phyloP scores from a whole-genome alignment of 2,329 filamentous ascomycete species.

The Fusarium tanahbumbuense region DNA sequence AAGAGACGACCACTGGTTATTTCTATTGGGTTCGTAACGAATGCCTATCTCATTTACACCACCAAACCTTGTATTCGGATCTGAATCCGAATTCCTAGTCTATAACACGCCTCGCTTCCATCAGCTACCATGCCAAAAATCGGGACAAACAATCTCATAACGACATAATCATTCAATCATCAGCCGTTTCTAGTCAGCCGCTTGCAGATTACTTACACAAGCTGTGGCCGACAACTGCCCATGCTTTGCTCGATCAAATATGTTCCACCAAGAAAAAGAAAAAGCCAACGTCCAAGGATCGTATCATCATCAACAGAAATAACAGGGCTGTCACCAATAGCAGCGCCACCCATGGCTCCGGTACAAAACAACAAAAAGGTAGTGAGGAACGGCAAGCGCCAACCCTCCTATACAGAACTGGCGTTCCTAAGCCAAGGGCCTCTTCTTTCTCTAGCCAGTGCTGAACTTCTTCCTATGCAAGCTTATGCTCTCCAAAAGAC shows the following conservation, averaged over 20 bases:
- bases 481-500: conserved; percentile 42
- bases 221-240: conserved; percentile 38
- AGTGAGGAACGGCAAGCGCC: conserved; percentile 39
- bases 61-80: not conserved
- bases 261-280: conserved; percentile 39
- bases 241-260: conserved; percentile 45
- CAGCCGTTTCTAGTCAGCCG: conserved; percentile 45
- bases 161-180: conserved; percentile 49
- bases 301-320: conserved; percentile 35
- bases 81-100: conserved; percentile 28
- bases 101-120: conserved; percentile 26
- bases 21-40: conserved; percentile 10
- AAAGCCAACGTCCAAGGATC: conserved; percentile 39
- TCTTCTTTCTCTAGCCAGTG: conserved; percentile 46
- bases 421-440: conserved; percentile 29
- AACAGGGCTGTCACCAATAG: conserved; percentile 22
- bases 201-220: conserved; percentile 45
- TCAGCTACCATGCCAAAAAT: conserved; percentile 20
- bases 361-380: conserved; percentile 26
- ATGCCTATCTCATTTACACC: conserved; percentile 4
- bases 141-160: conserved; percentile 42
- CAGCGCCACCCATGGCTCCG: conserved; percentile 25
- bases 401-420: conserved; percentile 26
- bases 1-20: not conserved
- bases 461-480: conserved; percentile 39